Conservation (phyloP, 768 basidiomycete species). For the Calocybe indica region DNA sequence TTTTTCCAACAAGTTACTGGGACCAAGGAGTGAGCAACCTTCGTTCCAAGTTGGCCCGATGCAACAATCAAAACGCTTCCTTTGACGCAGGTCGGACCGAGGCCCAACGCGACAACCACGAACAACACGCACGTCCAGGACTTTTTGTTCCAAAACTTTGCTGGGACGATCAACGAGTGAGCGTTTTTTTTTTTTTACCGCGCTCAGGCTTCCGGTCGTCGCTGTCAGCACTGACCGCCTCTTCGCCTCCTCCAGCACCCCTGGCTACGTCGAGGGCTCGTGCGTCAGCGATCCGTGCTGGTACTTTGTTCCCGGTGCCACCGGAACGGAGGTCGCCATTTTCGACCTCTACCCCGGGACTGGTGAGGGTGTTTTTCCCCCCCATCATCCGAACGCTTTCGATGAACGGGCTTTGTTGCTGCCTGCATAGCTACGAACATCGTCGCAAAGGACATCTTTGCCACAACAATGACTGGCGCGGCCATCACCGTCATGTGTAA, state of each 20-base stretch:
- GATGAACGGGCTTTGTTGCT: background rate
- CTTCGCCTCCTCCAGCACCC: constrained; percentile 18
- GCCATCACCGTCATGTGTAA: constrained; percentile 52
- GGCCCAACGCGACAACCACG: constrained; percentile 33
- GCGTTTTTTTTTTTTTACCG: constrained; percentile 2
- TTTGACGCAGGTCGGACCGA: constrained; percentile 27
- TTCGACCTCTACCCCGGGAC: constrained; percentile 55
- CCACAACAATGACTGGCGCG: constrained; percentile 36
- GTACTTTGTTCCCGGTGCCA: constrained; percentile 48
- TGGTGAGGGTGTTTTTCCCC: constrained; percentile 22
- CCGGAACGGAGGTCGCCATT: constrained; percentile 53
- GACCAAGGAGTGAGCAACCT: constrained; percentile 41
- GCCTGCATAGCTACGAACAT: constrained; percentile 38
- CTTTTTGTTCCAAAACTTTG: constrained; percentile 50
- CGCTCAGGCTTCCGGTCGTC: background rate
- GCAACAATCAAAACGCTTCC: background rate
- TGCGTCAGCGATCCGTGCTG: constrained; percentile 59
- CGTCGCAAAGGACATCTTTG: constrained; percentile 40
- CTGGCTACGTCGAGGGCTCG: constrained; percentile 47
- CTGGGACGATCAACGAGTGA: constrained; percentile 45
- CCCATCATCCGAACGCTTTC: background rate
- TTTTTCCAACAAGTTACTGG: constrained; percentile 43
- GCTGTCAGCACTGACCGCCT: background rate
- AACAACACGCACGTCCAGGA: constrained; percentile 55
- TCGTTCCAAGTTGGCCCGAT: background rate